Percentiles rank a stretch among this genome's conserved stretches.
Conservation (phyloP, 352 stramenopile species). For the Ochromonadaceae sp. region DNA sequence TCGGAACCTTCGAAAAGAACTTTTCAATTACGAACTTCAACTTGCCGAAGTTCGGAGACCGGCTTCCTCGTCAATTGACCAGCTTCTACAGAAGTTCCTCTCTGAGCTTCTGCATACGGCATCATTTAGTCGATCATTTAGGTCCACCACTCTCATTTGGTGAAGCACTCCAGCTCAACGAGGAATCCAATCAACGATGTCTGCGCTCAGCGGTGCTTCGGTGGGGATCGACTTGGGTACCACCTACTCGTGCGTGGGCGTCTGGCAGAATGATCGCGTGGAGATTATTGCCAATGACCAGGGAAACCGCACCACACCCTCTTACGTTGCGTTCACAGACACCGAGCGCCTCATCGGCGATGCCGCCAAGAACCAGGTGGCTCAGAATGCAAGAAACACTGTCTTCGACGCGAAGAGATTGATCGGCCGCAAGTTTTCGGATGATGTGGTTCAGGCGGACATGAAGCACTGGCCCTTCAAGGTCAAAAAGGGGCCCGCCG, state of each 20-base stretch:
- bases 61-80: too few relatives aligned
- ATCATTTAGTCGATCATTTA: too few relatives aligned
- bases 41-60: too few relatives aligned
- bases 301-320: slow-evolving; percentile 76
- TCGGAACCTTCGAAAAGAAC: too few relatives aligned
- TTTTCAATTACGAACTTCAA: too few relatives aligned
- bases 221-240: slow-evolving; percentile 94
- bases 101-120: too few relatives aligned
- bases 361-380: slow-evolving; percentile 72
- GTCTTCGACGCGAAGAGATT: slow-evolving; percentile 62
- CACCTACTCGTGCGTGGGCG: slow-evolving; percentile 88
- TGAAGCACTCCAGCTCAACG: too few relatives aligned
- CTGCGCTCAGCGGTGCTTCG: too few relatives aligned
- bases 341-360: slow-evolving; percentile 83
- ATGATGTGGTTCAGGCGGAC: slow-evolving; percentile 46
- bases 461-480: slow-evolving; percentile 67
- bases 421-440: slow-evolving; percentile 50
- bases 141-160: too few relatives aligned
- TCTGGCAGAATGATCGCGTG: slow-evolving; percentile 91
- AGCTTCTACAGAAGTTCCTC: too few relatives aligned
- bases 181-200: too few relatives aligned
- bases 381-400: slow-evolving; percentile 73
- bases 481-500: slow-evolving; percentile 39
- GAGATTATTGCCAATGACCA: slow-evolving; percentile 80
- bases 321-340: slow-evolving; percentile 70